phyloP scores from a whole-genome alignment of 1,139 yeast species.

The Eremothecium gossypii region DNA sequence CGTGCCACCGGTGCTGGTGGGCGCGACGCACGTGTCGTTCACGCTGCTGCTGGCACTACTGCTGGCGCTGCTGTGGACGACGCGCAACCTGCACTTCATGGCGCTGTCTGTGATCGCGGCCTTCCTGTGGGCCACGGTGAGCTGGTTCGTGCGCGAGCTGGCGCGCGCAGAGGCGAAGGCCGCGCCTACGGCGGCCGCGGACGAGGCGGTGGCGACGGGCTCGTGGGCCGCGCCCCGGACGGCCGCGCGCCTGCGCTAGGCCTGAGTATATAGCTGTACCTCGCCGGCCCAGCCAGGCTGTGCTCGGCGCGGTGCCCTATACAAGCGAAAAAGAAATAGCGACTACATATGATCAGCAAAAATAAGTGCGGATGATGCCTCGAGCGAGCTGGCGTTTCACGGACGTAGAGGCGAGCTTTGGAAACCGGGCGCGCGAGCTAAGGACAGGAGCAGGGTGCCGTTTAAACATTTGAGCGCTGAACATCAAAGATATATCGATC shows the following conservation, averaged over 20 bases:
- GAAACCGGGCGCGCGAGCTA: too few species aligned
- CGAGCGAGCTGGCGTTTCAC: too few species aligned
- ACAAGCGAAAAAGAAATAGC: not conserved
- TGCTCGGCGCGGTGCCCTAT: too few species aligned
- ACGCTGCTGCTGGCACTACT: conserved; percentile 45
- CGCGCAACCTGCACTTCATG: conserved; percentile 60
- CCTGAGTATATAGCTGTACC: too few species aligned
- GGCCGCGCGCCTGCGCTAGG: not conserved
- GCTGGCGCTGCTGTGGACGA: conserved; percentile 47
- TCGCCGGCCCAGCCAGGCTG: too few species aligned
- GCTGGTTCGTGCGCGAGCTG: conserved; percentile 81
- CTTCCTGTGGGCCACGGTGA: conserved; percentile 65
- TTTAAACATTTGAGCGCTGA: too few species aligned
- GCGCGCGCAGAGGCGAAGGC: conserved; percentile 31
- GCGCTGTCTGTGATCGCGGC: conserved; percentile 62
- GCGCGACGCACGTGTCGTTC: conserved; percentile 72
- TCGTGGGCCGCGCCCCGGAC: not conserved
- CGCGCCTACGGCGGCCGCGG: conserved; percentile 29
- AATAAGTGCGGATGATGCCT: too few species aligned
- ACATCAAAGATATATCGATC: too few species aligned
- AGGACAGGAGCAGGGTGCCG: too few species aligned
- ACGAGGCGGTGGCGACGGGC: not conserved
- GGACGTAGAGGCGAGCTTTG: too few species aligned
- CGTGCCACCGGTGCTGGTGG: conserved; percentile 72
- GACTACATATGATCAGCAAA: too few species aligned